Evolutionary conservation across 192 early-diverging fungal species (phyloP), one percentile per base, ranked within the genome.

Genomic region (Rhizoclosmatium sp.): DNA sequence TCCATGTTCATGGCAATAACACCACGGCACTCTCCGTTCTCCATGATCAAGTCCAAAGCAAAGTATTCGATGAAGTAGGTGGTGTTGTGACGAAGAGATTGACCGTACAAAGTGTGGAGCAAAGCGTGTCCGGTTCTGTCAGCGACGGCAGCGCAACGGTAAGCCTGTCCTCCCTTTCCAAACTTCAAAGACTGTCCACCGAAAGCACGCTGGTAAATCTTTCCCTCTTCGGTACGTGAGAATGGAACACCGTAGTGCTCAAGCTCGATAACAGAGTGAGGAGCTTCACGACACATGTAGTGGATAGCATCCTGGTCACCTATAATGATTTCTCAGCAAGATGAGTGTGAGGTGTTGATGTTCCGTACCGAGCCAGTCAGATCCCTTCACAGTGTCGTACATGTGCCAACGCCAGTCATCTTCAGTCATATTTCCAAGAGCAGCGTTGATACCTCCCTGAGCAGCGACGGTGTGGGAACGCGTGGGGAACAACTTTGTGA

Each of bases 341-440:
- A 69, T 39, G 67, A 69, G 1, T 14, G 21, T 46, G 16, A 45
- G 41, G 67, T 1, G 10, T 5, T 47, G 40, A 77, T 1, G 9
- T 12, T 40, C 66, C 79, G 23, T 46, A 87, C 97, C 97, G 23
- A 99, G 92, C 98, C 98, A 99, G 84, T 99, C 98, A 75, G 93
- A 94, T 65, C 96, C 97, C 90, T 99, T 99, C 84, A 98, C 96
- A 39, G 97, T 98, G 76, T 99, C 97, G 82, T 98, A 99, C 98
- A 99, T 99, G 85, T 99, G 98, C 98, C 98, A 99, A 86, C 97
- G 92, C 98, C 98, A 99, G 89, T 99, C 98, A 85, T 99, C 98
- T 87, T 99, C 95, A 75, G 92, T 91, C 96, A 99, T 98, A 87
- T 99, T 99, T 65, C 98, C 98, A 58, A 99, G 92, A 61, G 98